Percentiles rank a stretch among this genome's conserved stretches.
phyloP scores from a whole-genome alignment of 768 basidiomycete genomes.

The Saitozyma sp. region DNA sequence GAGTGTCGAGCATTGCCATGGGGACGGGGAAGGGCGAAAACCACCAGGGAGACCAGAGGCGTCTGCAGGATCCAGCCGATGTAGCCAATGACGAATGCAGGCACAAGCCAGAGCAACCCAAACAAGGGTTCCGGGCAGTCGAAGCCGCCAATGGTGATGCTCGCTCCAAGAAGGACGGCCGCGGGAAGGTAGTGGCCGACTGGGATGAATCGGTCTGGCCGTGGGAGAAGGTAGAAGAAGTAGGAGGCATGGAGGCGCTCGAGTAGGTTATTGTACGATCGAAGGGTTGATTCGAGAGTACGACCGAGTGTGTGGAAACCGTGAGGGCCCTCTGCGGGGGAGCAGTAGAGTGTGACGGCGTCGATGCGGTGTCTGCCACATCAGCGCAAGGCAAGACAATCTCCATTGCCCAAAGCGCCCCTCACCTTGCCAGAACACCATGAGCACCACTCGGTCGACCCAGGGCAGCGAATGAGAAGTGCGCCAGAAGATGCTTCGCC shows the following conservation, averaged over 20 bases:
- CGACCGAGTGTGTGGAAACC: slow-evolving; percentile 94
- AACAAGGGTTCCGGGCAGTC: slow-evolving; percentile 54
- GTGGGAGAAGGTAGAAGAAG: slow-evolving; percentile 86
- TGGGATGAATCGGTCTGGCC: slow-evolving; percentile 71
- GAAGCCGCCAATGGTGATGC: slow-evolving; percentile 82
- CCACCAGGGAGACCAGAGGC: slow-evolving; percentile 8
- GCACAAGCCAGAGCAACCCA: slow-evolving; percentile 63
- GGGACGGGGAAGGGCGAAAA: slow-evolving; percentile 19
- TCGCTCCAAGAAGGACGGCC: slow-evolving; percentile 76
- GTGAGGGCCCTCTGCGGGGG: slow-evolving; percentile 86
- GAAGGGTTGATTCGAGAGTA: slow-evolving; percentile 78
- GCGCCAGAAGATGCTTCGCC: slow-evolving; percentile 68
- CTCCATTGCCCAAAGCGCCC: neutral
- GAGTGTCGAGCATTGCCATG: slow-evolving; percentile 5
- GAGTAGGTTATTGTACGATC: slow-evolving; percentile 88
- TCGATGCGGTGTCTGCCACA: slow-evolving; percentile 80
- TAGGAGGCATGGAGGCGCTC: slow-evolving; percentile 97
- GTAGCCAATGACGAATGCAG: slow-evolving; percentile 15
- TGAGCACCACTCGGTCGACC: slow-evolving; percentile 86
- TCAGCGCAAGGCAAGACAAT: neutral
- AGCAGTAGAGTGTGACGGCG: slow-evolving; percentile 83
- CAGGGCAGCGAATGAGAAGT: slow-evolving; percentile 70
- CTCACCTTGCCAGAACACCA: slow-evolving; percentile 81
- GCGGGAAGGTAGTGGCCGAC: slow-evolving; percentile 90
- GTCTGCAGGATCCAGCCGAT: slow-evolving; percentile 54